A percentile compares a stretch with the other conserved stretches of the same genome.
Conservation (phyloP, 228 moss, liverwort and hornwort species). For the Sphagnum fallax region DNA sequence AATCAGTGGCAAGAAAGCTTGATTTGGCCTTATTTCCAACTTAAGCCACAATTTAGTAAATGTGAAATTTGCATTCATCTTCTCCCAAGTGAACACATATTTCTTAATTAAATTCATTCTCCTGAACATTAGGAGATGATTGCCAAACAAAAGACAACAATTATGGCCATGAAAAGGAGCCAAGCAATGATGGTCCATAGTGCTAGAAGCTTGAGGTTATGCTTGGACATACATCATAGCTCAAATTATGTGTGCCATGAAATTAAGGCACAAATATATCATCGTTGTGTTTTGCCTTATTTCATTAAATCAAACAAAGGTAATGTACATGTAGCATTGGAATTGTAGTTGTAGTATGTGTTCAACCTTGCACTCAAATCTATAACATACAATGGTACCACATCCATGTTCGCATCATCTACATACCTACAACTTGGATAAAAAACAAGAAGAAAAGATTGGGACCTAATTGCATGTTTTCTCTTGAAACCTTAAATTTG, state of each 20-base stretch:
- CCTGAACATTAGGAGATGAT: slow-evolving; percentile 52
- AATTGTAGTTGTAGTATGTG: slow-evolving; percentile 32
- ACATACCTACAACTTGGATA: slow-evolving; percentile 20
- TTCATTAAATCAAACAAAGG: slow-evolving; percentile 39
- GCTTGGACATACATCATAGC: slow-evolving; percentile 38
- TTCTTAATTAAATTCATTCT: slow-evolving; percentile 48
- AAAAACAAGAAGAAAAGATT: too few relatives aligned
- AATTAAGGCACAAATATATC: slow-evolving; percentile 26
- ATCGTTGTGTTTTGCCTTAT: slow-evolving; percentile 8
- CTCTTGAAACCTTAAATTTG: background rate
- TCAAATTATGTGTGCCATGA: slow-evolving; percentile 54
- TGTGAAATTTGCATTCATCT: slow-evolving; percentile 54
- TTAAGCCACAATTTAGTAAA: slow-evolving; percentile 56
- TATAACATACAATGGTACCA: slow-evolving; percentile 34
- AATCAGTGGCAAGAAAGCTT: slow-evolving; percentile 70
- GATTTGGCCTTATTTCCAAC: slow-evolving; percentile 79
- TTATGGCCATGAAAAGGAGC: slow-evolving; percentile 66
- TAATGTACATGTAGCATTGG: slow-evolving; percentile 10
- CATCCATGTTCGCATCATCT: slow-evolving; percentile 42
- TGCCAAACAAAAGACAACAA: slow-evolving; percentile 45
- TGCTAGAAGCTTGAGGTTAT: slow-evolving; percentile 17
- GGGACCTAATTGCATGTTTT: too few relatives aligned
- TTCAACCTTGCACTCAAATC: slow-evolving; percentile 1
- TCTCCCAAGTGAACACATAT: slow-evolving; percentile 53
- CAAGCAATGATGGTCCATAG: slow-evolving; percentile 46